A percentile compares a stretch with the other conserved stretches of the same genome.
phyloP scores from a whole-genome alignment of 1,284 basidiomycete genomes.

The Heterobasidion irregulare region DNA sequence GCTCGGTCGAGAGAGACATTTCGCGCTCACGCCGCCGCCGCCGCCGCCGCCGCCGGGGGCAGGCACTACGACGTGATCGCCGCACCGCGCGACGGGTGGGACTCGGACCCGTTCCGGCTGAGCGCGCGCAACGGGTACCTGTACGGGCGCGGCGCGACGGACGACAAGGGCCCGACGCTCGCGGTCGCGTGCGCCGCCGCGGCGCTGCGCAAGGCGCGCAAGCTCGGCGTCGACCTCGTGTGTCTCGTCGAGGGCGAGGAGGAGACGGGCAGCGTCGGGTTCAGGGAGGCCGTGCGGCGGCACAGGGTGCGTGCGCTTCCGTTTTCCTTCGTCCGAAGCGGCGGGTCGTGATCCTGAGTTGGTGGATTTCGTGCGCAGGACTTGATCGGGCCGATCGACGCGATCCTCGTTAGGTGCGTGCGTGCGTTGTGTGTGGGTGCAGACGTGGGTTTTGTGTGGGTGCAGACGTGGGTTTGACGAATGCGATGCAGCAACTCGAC shows the following conservation, averaged over 20 bases:
- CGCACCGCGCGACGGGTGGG: constrained; percentile 70
- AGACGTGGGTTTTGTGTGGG: no score
- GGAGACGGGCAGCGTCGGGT: constrained; percentile 85
- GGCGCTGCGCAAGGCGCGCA: constrained; percentile 63
- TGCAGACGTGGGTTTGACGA: constrained; percentile 1
- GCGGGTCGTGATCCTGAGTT: background rate
- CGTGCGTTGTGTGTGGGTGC: background rate
- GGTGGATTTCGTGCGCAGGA: constrained; percentile 33
- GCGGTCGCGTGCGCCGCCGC: constrained; percentile 88
- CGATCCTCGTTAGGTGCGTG: constrained; percentile 71
- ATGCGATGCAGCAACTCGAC: constrained; percentile 72
- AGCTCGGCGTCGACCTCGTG: constrained; percentile 81
- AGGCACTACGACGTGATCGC: constrained; percentile 93
- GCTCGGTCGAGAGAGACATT: background rate
- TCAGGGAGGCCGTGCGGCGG: constrained; percentile 65
- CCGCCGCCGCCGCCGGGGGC: background rate
- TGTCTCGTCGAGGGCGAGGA: constrained; percentile 96
- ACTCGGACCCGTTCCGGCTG: constrained; percentile 79
- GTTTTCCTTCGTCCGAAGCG: no score
- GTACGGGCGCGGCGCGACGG: constrained; percentile 88
- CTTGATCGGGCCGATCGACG: constrained; percentile 77
- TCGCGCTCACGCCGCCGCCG: no score
- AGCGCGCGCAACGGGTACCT: constrained; percentile 87
- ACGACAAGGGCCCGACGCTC: constrained; percentile 91
- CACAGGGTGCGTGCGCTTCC: constrained; percentile 55